Percentiles rank a stretch among this genome's conserved stretches.
Evolutionary conservation across 352 stramenopile species (phyloP).

Genomic region (Pythium diclinum): DNA sequence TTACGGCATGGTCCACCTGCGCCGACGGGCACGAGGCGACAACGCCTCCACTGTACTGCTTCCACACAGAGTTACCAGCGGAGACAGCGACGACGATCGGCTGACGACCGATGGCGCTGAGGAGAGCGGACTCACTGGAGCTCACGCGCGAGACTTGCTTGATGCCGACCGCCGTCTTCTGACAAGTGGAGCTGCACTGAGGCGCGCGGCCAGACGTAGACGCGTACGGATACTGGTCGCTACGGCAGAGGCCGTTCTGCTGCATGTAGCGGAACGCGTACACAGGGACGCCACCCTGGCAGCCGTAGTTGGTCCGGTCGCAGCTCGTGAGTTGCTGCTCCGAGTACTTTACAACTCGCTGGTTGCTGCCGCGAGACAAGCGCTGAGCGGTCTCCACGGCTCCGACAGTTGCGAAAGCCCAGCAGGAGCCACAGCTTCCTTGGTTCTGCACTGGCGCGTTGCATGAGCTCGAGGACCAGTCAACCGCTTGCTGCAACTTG

Average conservation of each 20-base stretch:
- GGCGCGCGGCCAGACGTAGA: constrained; percentile 1
- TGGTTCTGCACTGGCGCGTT: constrained; percentile 32
- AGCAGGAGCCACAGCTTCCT: constrained; percentile 37
- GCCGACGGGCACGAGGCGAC: constrained; percentile 7
- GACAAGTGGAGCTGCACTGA: constrained; percentile 4
- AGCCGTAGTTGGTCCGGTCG: constrained; percentile 24
- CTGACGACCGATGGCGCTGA: constrained; percentile 17
- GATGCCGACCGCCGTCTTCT: constrained; percentile 5
- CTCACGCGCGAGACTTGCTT: constrained; percentile 1
- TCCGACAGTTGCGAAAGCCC: constrained; percentile 33
- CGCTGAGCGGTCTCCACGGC: constrained; percentile 25
- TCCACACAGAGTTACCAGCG: constrained; percentile 23
- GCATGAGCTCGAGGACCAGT: constrained; percentile 23
- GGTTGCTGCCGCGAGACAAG: constrained; percentile 8
- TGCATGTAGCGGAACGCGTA: constrained; percentile 24
- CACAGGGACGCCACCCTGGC: constrained; percentile 26
- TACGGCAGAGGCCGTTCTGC: constrained; percentile 15
- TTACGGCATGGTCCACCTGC: constrained; percentile 30
- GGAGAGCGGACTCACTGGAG: constrained; percentile 6
- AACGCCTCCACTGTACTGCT: constrained; percentile 29
- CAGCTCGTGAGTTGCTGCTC: constrained; percentile 33
- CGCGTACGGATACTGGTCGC: constrained; percentile 12
- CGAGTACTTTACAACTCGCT: constrained; percentile 18
- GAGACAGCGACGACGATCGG: constrained; percentile 26
- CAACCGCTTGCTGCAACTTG: constrained; percentile 4